These are phyloP conservation scores for Pinus albicaulis DNA, from an alignment of 75 land plant genomes.

Conservation along the genomic window DNA sequence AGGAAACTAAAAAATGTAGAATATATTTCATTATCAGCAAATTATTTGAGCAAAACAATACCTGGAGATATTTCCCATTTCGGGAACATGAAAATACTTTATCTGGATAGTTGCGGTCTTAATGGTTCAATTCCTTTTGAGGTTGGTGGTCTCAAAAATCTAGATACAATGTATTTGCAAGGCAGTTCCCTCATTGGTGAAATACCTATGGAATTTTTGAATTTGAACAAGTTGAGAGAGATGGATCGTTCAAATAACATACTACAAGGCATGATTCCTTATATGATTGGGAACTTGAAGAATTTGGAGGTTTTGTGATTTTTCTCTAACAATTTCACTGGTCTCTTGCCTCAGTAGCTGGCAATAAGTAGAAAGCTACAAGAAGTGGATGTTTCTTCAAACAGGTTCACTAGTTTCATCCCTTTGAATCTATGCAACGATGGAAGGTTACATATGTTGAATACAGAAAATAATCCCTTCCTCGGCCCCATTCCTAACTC, in stretches of 20 bases:
- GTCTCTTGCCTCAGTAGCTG: constrained; percentile 1
- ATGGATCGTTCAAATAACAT: constrained; percentile 68
- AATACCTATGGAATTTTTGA: constrained; percentile 45
- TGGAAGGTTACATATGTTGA: constrained; percentile 52
- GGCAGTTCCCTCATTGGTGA: constrained; percentile 58
- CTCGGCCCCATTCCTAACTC: constrained; percentile 62
- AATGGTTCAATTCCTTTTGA: constrained; percentile 55
- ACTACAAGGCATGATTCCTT: constrained; percentile 61
- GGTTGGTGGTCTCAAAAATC: constrained; percentile 35
- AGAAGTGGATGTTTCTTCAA: neutral
- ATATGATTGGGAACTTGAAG: constrained; percentile 50
- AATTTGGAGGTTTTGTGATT: constrained; percentile 55
- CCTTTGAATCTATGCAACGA: constrained; percentile 38
- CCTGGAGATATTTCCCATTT: constrained; percentile 65
- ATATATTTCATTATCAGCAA: constrained; percentile 59
- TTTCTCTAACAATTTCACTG: constrained; percentile 75
- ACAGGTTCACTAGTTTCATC: neutral
- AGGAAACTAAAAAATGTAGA: constrained; percentile 40
- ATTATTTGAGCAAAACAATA: constrained; percentile 62
- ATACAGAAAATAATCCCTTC: constrained; percentile 53
- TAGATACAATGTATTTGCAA: constrained; percentile 58
- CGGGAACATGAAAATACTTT: constrained; percentile 40
- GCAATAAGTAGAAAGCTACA: neutral
- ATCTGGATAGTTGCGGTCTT: constrained; percentile 53
- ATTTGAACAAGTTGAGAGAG: constrained; percentile 44